A percentile compares a stretch with the other conserved stretches of the same genome.
These are phyloP conservation scores for Leishmania turanica DNA, from an alignment of 208 protist genomes.

Conservation along the genomic window DNA sequence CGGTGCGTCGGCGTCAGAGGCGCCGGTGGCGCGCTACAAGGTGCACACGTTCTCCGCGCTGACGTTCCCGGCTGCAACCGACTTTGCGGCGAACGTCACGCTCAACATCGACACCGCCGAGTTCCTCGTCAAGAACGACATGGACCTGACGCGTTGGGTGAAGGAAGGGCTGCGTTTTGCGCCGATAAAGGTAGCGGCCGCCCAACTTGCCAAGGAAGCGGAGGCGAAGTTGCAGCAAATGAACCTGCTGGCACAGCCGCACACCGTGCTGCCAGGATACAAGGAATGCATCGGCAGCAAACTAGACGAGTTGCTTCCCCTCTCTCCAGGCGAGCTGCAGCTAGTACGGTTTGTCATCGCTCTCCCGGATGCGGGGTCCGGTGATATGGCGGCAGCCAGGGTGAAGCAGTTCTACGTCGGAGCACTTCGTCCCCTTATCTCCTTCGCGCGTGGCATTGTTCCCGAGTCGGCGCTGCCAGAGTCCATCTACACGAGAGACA, in stretches of 20 bases:
- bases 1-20: neutral
- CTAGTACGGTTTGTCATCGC: slow-evolving; percentile 30
- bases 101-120: slow-evolving; percentile 51
- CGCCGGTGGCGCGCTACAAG: slow-evolving; percentile 11
- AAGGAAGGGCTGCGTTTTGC: slow-evolving; percentile 50
- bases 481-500: slow-evolving; percentile 4
- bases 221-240: neutral
- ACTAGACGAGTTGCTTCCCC: slow-evolving; percentile 22
- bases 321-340: slow-evolving; percentile 21
- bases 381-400: neutral
- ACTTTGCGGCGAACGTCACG: slow-evolving; percentile 22
- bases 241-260: slow-evolving; percentile 5
- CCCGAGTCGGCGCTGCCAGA: slow-evolving; percentile 15
- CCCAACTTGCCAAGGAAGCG: slow-evolving; percentile 13
- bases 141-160: slow-evolving; percentile 71
- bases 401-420: slow-evolving; percentile 11
- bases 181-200: slow-evolving; percentile 29
- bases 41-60: slow-evolving; percentile 56
- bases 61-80: slow-evolving; percentile 43
- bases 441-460: slow-evolving; percentile 15
- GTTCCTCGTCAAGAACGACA: slow-evolving; percentile 66
- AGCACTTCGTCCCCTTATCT: slow-evolving; percentile 4
- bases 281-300: slow-evolving; percentile 7
- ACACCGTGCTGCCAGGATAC: slow-evolving; percentile 18
- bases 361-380: neutral